Conservation (phyloP, 352 stramenopile genomes). For the Phytopythium kandeliae region DNA sequence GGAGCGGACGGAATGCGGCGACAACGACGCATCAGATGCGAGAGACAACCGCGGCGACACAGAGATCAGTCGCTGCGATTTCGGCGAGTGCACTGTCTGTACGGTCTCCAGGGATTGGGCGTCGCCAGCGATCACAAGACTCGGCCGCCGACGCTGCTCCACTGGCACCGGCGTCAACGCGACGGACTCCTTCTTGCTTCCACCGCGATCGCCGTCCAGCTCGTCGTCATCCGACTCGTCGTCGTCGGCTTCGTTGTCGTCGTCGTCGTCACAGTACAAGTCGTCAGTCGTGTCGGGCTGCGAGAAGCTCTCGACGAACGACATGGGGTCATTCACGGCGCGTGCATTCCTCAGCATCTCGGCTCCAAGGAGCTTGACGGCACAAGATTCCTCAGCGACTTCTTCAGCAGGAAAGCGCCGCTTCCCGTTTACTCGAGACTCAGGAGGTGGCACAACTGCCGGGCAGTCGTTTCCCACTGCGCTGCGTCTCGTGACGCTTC, state of each 20-base stretch:
- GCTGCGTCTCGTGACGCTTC: no score
- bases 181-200: not conserved
- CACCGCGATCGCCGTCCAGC: not conserved
- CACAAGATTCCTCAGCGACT: no score
- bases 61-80: not conserved
- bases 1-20: not conserved
- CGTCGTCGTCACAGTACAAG: conserved; percentile 2
- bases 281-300: conserved; percentile 15
- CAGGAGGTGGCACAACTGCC: no score
- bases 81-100: conserved; percentile 27
- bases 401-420: no score
- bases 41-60: not conserved
- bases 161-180: not conserved
- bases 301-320: conserved; percentile 25
- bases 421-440: no score
- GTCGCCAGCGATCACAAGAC: conserved; percentile 26
- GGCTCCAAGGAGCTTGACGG: not conserved
- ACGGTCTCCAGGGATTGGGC: conserved; percentile 20
- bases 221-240: not conserved
- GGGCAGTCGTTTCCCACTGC: no score
- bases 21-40: not conserved
- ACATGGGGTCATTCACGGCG: conserved; percentile 2
- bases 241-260: not conserved
- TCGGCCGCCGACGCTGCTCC: conserved; percentile 7
- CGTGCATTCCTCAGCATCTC: conserved; percentile 2